phyloP scores from a whole-genome alignment of 176 grass and related monocot species.

The Hyparrhenia diplandra region DNA sequence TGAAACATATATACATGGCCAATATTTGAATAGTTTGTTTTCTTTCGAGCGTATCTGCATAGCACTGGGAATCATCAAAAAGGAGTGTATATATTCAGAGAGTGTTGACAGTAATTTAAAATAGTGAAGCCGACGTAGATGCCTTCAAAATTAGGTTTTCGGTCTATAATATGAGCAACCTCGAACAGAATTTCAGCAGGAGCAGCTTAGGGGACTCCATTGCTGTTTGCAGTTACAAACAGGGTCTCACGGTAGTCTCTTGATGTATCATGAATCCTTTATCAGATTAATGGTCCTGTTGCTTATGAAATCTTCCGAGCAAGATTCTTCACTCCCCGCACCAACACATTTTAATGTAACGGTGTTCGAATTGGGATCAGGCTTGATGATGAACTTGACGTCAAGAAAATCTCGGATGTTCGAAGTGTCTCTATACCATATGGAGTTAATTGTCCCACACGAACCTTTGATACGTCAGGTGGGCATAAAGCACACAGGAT shows the following conservation, averaged over 20 bases:
- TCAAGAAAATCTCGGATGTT: constrained; percentile 83
- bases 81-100: too few species aligned
- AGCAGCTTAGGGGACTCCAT: too few species aligned
- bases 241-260: background rate
- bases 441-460: constrained; percentile 71
- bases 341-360: constrained; percentile 80
- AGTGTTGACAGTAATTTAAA: too few species aligned
- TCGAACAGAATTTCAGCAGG: too few species aligned
- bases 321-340: constrained; percentile 70
- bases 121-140: too few species aligned
- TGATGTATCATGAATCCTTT: background rate
- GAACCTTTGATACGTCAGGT: constrained; percentile 72
- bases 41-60: too few species aligned
- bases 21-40: too few species aligned
- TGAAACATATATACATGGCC: too few species aligned
- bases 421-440: constrained; percentile 68
- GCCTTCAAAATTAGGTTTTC: too few species aligned
- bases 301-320: constrained; percentile 58
- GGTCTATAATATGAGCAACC: too few species aligned
- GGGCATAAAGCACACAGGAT: constrained; percentile 77
- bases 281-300: background rate
- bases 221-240: too few species aligned
- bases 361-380: constrained; percentile 59
- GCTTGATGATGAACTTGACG: constrained; percentile 76
- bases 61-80: too few species aligned